Percentiles rank a stretch among this genome's conserved stretches.
Conservation (phyloP, 371 early-diverging fungal genomes). For the Fennellomyces sp. region DNA sequence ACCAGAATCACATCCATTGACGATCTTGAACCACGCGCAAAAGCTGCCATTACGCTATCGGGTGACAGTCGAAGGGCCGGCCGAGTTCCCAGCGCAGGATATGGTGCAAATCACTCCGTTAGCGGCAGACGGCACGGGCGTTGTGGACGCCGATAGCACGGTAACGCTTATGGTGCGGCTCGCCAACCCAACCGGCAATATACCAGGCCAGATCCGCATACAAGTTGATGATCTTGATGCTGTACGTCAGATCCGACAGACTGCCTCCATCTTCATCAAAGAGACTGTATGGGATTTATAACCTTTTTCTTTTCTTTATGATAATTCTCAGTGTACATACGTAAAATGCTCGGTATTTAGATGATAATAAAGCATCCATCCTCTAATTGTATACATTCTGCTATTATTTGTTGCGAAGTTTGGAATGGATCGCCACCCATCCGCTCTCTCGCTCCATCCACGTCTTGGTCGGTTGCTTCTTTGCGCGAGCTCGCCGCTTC, state of each 20-base stretch:
- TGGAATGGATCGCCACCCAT: not conserved
- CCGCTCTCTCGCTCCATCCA: conserved; percentile 4
- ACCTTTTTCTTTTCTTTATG: conserved; percentile 3
- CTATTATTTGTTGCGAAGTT: not conserved
- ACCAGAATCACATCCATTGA: conserved; percentile 47
- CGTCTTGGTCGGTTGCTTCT: not conserved
- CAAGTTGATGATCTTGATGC: conserved; percentile 77
- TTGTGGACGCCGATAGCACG: conserved; percentile 61
- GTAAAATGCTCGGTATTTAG: no score
- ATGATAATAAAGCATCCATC: not conserved
- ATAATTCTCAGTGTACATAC: no score
- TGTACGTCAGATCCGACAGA: conserved; percentile 61
- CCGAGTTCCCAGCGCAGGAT: conserved; percentile 72
- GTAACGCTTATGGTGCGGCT: conserved; percentile 62
- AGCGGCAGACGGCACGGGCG: conserved; percentile 54
- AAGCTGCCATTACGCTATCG: conserved; percentile 70
- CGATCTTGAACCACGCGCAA: conserved; percentile 66
- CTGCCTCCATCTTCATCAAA: conserved; percentile 67
- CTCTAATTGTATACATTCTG: no score
- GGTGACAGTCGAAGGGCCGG: conserved; percentile 72
- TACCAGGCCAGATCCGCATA: conserved; percentile 83
- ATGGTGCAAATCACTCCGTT: conserved; percentile 60
- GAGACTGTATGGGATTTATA: conserved; percentile 58
- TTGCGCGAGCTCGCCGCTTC: not conserved
- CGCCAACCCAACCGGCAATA: conserved; percentile 61